Base-by-base conservation (phyloP, 1,139 yeast species). In the Magnusiomyces sp. region DNA sequence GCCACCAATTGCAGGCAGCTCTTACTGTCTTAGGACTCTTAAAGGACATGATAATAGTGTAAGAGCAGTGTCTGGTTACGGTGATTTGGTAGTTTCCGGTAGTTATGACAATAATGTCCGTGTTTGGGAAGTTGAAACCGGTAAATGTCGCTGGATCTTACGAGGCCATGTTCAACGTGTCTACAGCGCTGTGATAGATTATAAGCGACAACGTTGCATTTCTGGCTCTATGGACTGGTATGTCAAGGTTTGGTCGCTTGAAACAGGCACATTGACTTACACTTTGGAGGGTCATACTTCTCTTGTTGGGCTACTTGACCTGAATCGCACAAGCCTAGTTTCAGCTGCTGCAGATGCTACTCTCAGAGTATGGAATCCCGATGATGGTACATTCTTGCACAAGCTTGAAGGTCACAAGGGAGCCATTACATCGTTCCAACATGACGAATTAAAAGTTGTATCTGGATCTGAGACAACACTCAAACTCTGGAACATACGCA, bases 271-370 rank as follows among this genome's bases (percentile, higher is more conserved):
- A 45, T 71, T 83, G 42, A 63, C 85, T 31, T 73, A 78, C 50
- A 76, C 86, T 1, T 69, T 87, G 39, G 86, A 80, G 53, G 97
- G 97, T 0, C 98, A 92, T 65, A 81, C 88, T 0, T 86, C 94
- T 13, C 70, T 92, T 19, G 98, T 92, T 19, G 98, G 98, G 0
- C 71, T 92, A 20, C 72, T 94, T 34, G 89, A 86, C 45, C 74
- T 90, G 23, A 82, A 88, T 7, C 81, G 85, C 41, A 81, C 83
- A 19, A 81, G 80, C 41, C 72, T 92, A n/a, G 95, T 92, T 1
- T 84, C 95, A 39, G 98, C 97, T 0, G 97, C 97, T 0, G 97
- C 97, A 0, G 98, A 92, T 64, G 80, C 95, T 1, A 83, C 97
- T 0, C 73, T 92, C 43, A 74, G 97, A 46, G 83, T 92, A 2